Evolutionary conservation across 2,329 filamentous ascomycete species (phyloP).

Genomic region (Ramichloridium luteum): DNA sequence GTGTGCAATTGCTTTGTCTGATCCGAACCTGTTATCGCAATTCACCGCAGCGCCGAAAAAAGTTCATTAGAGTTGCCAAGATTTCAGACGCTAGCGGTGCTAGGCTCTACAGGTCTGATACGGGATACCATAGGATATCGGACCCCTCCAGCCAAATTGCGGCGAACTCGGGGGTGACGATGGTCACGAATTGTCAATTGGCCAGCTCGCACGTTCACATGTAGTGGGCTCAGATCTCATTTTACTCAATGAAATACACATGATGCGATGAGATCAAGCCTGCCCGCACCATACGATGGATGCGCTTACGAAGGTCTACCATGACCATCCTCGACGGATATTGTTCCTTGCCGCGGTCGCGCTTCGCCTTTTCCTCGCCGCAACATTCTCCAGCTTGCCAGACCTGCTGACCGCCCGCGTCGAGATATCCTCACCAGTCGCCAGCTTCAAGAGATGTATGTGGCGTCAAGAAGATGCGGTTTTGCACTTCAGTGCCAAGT

Average conservation of each 20-base stretch:
- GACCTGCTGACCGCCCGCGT: constrained; percentile 80
- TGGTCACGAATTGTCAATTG: no score
- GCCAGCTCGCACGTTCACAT: no score
- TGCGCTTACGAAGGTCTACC: constrained; percentile 16
- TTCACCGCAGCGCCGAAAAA: constrained; percentile 1
- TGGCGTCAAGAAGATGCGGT: constrained; percentile 7
- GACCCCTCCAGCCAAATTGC: no score
- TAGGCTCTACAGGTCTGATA: not conserved
- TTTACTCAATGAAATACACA: constrained; percentile 5
- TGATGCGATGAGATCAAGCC: constrained; percentile 7
- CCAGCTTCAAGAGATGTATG: constrained; percentile 93
- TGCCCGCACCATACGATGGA: constrained; percentile 11
- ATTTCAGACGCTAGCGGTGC: constrained; percentile 3
- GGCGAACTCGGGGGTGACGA: not conserved
- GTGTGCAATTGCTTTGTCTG: no score
- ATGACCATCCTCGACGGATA: constrained; percentile 39
- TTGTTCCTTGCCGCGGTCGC: constrained; percentile 66
- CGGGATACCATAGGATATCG: no score
- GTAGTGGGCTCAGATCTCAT: no score
- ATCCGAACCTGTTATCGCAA: no score
- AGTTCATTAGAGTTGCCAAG: constrained; percentile 4
- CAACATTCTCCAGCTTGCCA: constrained; percentile 69
- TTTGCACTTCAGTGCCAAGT: constrained; percentile 8
- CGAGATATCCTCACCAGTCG: constrained; percentile 92
- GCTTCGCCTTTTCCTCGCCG: constrained; percentile 67